These are phyloP conservation scores for Geotrichum histeridarum DNA, from an alignment of 1,139 yeast species.

Conservation along the genomic window DNA sequence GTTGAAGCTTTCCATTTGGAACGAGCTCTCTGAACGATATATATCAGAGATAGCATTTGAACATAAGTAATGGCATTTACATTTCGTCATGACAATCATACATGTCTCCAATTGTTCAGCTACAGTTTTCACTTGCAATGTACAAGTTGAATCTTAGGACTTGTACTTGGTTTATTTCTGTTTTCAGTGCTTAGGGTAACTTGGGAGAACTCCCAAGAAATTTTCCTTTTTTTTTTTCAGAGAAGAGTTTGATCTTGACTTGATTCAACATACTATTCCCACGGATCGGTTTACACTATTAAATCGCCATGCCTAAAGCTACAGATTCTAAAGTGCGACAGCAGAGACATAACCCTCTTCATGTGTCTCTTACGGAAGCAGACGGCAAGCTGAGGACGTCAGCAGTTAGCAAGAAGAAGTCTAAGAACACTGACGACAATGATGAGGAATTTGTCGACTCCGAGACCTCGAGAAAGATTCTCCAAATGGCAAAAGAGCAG, in stretches of 20 bases:
- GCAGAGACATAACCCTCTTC: slow-evolving; percentile 19
- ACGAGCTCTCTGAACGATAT: no score
- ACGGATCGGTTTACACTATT: no score
- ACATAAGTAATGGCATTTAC: no score
- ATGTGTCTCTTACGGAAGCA: slow-evolving; percentile 20
- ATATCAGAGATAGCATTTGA: no score
- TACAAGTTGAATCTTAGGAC: no score
- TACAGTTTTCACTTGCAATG: no score
- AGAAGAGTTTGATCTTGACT: slow-evolving; percentile 4
- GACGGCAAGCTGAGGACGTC: slow-evolving; percentile 22
- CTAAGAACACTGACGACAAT: slow-evolving; percentile 35
- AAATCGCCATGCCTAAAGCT: slow-evolving; percentile 13
- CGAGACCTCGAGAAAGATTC: slow-evolving; percentile 72
- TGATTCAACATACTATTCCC: neutral
- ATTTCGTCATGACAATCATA: no score
- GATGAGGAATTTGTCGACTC: slow-evolving; percentile 75
- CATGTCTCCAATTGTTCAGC: no score
- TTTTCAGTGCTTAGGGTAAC: slow-evolving; percentile 4
- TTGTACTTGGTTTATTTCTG: no score
- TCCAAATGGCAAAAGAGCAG: slow-evolving; percentile 84
- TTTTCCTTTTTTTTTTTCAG: neutral
- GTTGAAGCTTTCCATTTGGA: no score
- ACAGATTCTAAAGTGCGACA: slow-evolving; percentile 2
- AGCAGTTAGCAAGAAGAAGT: slow-evolving; percentile 16
- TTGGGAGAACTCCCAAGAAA: neutral